Evolutionary conservation across 2,329 filamentous ascomycete species (phyloP).

Genomic region (Penicillium verrucosum): DNA sequence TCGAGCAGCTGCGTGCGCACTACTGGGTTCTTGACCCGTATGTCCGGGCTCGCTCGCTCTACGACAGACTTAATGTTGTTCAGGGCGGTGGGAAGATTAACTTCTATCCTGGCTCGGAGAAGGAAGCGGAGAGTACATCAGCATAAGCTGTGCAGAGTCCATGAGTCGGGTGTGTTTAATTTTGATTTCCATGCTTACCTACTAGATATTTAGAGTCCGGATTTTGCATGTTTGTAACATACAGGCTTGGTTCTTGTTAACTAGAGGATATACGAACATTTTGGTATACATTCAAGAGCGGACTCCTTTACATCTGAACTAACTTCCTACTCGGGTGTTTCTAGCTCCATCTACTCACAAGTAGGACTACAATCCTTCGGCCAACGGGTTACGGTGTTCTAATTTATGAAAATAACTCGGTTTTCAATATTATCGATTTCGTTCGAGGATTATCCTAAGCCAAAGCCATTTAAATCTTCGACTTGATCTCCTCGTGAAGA

Average conservation of each 20-base stretch:
- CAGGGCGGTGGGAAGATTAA: constrained; percentile 63
- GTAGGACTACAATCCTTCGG: background rate
- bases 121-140: constrained; percentile 5
- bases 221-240: constrained; percentile 11
- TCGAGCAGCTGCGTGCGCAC: constrained; percentile 62
- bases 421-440: background rate
- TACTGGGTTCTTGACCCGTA: constrained; percentile 94
- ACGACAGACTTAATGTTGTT: constrained; percentile 77
- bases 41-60: constrained; percentile 74
- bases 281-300: background rate
- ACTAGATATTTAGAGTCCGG: background rate
- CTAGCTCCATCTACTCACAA: background rate
- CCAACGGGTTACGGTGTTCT: background rate
- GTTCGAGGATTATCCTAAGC: too few species aligned
- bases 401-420: background rate
- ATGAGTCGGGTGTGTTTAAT: background rate
- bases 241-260: constrained; percentile 5
- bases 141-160: background rate
- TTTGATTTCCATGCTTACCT: background rate
- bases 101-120: constrained; percentile 58
- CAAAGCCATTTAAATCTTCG: constrained; percentile 66
- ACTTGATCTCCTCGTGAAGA: constrained; percentile 77
- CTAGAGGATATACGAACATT: constrained; percentile 11
- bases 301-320: too few species aligned
- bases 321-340: background rate